Evolutionary conservation across 179 eudicot species (phyloP).

Genomic region (Beta lomatogona): DNA sequence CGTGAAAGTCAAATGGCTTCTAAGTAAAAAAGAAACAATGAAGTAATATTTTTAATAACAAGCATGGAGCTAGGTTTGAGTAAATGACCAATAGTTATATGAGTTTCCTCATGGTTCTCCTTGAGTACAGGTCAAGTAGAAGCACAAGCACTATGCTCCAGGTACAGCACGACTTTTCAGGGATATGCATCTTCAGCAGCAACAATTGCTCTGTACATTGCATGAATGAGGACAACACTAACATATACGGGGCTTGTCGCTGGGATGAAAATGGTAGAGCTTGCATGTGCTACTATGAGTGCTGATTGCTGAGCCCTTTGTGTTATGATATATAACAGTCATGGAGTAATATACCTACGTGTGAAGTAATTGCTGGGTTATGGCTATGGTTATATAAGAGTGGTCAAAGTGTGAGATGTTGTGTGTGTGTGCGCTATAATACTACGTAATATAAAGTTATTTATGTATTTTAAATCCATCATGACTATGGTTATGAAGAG

Average conservation of each 20-base stretch:
- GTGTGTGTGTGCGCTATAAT: no score
- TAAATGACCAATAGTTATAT: not conserved
- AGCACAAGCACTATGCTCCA: not conserved
- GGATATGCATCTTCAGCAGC: constrained; percentile 2
- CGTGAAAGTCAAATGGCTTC: no score
- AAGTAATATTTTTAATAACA: no score
- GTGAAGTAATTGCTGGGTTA: no score
- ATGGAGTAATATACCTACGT: no score
- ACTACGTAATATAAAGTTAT: no score
- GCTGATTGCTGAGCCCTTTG: not conserved
- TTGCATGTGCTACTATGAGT: constrained; percentile 14
- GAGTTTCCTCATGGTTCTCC: not conserved
- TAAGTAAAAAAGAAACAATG: no score
- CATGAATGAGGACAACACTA: not conserved
- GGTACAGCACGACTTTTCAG: constrained; percentile 8
- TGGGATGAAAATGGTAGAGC: not conserved
- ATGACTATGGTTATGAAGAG: no score
- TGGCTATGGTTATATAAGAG: no score
- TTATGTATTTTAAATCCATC: no score
- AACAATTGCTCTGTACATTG: constrained; percentile 6
- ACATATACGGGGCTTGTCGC: constrained; percentile 13
- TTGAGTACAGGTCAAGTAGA: not conserved
- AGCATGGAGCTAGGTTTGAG: no score
- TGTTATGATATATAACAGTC: accelerated
- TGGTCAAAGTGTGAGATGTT: no score